Evolutionary conservation across 2,329 filamentous ascomycete genomes (phyloP).

Genomic region (Sporothrix humicola): DNA sequence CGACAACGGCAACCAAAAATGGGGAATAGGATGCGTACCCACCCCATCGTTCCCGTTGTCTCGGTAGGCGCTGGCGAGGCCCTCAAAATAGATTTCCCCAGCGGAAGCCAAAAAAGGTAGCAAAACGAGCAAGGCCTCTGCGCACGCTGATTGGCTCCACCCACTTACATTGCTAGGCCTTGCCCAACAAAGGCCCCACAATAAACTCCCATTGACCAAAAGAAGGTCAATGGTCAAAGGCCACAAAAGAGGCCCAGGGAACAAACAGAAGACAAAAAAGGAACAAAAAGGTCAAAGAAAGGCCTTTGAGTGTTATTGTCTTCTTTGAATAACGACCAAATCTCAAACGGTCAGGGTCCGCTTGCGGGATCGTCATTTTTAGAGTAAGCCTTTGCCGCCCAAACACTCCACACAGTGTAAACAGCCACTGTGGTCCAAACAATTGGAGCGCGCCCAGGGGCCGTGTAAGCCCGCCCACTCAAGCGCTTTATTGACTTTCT

Average conservation of each 20-base stretch:
- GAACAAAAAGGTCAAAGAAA: too few species aligned
- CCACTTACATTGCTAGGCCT: slow-evolving; percentile 26
- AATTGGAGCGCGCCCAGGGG: background rate
- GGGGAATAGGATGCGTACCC: background rate
- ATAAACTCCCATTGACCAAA: too few species aligned
- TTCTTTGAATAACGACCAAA: too few species aligned
- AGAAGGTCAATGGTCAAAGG: background rate
- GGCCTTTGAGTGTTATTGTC: too few species aligned
- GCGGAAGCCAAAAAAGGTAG: background rate
- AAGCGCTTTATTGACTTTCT: background rate
- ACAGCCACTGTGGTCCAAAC: background rate
- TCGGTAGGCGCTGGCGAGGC: slow-evolving; percentile 3
- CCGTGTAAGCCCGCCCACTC: background rate
- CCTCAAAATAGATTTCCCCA: slow-evolving; percentile 23
- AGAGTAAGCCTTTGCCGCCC: background rate
- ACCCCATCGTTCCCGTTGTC: background rate
- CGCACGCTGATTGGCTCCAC: slow-evolving; percentile 19
- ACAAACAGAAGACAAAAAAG: too few species aligned
- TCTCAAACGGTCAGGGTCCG: too few species aligned
- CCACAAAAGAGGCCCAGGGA: background rate
- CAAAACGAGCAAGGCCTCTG: background rate
- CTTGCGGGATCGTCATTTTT: too few species aligned
- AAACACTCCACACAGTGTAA: background rate
- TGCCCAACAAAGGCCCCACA: slow-evolving; percentile 25
- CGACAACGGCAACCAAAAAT: background rate